Evolutionary conservation across 2,329 filamentous ascomycete species (phyloP).

Genomic region (Fusarium brachygibbosum): DNA sequence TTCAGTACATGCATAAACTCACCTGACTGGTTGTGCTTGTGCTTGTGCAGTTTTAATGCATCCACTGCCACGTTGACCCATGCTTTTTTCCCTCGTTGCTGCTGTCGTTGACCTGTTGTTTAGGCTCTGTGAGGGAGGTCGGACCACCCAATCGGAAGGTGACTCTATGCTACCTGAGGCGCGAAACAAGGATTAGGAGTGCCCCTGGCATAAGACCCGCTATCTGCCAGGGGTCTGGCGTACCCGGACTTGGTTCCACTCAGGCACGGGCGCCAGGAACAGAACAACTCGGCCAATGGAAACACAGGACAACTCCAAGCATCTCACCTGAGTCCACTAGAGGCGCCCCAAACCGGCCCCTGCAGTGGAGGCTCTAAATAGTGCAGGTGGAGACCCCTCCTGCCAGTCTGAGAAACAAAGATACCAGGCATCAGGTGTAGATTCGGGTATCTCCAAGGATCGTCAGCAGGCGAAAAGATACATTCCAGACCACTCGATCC

Average conservation of each 20-base stretch:
- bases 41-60: constrained; percentile 6
- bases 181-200: constrained; percentile 1
- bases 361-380: constrained; percentile 40
- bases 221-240: constrained; percentile 12
- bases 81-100: constrained; percentile 17
- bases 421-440: constrained; percentile 22
- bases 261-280: constrained; percentile 28
- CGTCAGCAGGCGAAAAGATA: constrained; percentile 10
- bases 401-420: constrained; percentile 28
- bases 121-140: constrained; percentile 6
- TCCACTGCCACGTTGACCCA: constrained; percentile 42
- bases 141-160: constrained; percentile 34
- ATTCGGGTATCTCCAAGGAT: constrained; percentile 15
- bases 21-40: constrained; percentile 9
- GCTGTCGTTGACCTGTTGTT: constrained; percentile 21
- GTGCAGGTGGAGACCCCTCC: constrained; percentile 4
- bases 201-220: constrained; percentile 32
- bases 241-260: constrained; percentile 18
- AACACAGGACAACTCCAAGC: constrained; percentile 17
- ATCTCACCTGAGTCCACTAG: constrained; percentile 27
- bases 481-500: not conserved
- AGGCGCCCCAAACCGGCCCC: constrained; percentile 35
- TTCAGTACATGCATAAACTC: constrained; percentile 34
- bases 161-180: constrained; percentile 13
- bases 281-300: constrained; percentile 20